Conservation (phyloP, 257 asterid species). For the Fraxinus anomala region DNA sequence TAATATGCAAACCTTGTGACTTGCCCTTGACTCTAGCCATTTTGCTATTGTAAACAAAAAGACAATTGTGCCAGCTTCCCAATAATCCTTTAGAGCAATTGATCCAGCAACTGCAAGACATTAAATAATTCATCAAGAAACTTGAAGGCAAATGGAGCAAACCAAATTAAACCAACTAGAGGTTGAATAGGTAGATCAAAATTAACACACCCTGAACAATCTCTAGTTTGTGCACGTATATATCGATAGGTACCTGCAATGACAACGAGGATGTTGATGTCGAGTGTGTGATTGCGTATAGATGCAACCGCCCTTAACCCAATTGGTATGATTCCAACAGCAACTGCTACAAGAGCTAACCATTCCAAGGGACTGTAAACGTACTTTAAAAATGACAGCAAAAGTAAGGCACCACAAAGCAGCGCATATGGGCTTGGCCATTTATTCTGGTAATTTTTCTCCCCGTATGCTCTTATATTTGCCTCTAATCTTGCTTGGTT, state of each 20-base stretch:
- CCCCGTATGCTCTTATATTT: conserved; percentile 48
- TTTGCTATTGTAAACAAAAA: conserved; percentile 77
- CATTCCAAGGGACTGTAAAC: conserved; percentile 58
- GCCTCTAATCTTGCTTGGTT: conserved; percentile 82
- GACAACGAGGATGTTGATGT: conserved; percentile 71
- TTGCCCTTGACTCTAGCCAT: conserved; percentile 86
- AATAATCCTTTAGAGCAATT: conserved; percentile 63
- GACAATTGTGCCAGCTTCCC: conserved; percentile 92
- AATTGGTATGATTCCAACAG: conserved; percentile 64
- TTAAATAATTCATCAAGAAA: neutral
- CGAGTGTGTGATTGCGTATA: conserved; percentile 46
- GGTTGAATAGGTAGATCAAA: neutral
- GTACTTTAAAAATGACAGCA: conserved; percentile 50
- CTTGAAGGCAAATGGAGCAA: neutral
- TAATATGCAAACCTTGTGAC: conserved; percentile 63
- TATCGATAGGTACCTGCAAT: conserved; percentile 55
- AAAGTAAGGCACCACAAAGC: conserved; percentile 56
- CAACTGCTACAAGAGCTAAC: conserved; percentile 69
- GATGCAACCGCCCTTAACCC: conserved; percentile 51
- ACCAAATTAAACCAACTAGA: neutral
- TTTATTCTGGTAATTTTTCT: conserved; percentile 42
- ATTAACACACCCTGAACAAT: neutral
- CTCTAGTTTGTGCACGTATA: neutral
- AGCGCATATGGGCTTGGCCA: conserved; percentile 81
- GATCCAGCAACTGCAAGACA: conserved; percentile 72